Percentiles rank a stretch among this genome's conserved stretches.
These are phyloP conservation scores for Colletotrichum sublineola DNA, from an alignment of 2,329 filamentous ascomycete genomes.

Conservation along the genomic window DNA sequence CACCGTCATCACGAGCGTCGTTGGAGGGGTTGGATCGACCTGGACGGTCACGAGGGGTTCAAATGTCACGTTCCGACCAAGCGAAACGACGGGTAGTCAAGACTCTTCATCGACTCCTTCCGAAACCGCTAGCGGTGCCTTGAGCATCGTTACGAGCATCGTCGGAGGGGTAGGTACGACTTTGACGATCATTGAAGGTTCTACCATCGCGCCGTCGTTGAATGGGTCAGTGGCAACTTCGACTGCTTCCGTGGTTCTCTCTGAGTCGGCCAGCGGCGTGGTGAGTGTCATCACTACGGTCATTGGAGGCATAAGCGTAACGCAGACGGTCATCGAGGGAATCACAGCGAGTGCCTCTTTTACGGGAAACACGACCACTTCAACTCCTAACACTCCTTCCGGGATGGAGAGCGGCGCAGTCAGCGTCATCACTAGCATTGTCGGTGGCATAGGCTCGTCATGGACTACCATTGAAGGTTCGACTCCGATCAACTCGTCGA, in stretches of 20 bases:
- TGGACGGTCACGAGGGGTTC: neutral
- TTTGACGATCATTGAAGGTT: neutral
- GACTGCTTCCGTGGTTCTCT: neutral
- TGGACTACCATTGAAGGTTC: slow-evolving; percentile 2
- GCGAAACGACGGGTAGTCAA: neutral
- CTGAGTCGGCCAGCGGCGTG: neutral
- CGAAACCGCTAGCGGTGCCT: neutral
- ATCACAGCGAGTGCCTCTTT: neutral
- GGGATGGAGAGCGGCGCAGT: neutral
- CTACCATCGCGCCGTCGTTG: neutral
- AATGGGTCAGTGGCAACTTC: neutral
- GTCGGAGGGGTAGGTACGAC: slow-evolving; percentile 9
- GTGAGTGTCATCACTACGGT: neutral
- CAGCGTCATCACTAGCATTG: neutral
- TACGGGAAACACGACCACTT: neutral
- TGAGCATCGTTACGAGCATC: neutral
- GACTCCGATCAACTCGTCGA: neutral
- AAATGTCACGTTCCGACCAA: neutral
- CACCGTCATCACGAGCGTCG: slow-evolving; percentile 19
- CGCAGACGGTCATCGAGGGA: neutral
- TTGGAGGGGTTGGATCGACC: neutral
- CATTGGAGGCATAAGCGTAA: neutral
- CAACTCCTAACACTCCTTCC: neutral
- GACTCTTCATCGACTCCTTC: neutral
- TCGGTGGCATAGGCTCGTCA: neutral